Evolutionary conservation across 2,329 filamentous ascomycete species (phyloP).

Genomic region (Cladosporium sphaerospermum): DNA sequence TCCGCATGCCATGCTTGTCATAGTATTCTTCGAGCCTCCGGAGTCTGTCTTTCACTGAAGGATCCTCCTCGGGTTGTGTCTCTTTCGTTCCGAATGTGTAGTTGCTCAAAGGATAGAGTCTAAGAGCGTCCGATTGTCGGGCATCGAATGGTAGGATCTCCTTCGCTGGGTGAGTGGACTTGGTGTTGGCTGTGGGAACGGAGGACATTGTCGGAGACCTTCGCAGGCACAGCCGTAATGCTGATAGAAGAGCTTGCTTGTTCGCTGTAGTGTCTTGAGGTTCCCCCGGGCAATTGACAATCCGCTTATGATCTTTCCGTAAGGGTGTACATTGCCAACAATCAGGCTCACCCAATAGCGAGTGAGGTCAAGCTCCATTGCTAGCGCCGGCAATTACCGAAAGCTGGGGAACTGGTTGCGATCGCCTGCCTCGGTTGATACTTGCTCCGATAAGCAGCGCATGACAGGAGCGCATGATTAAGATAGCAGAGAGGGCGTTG

Average conservation of each 20-base stretch:
- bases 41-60: constrained; percentile 84
- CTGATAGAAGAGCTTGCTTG: too few species aligned
- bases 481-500: too few species aligned
- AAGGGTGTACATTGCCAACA: too few species aligned
- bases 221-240: not conserved
- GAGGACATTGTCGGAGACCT: constrained; percentile 21
- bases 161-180: constrained; percentile 21
- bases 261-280: too few species aligned
- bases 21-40: constrained; percentile 97
- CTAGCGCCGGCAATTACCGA: not conserved
- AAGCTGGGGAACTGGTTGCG: not conserved
- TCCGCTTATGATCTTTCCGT: too few species aligned
- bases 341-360: not conserved
- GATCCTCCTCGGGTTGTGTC: constrained; percentile 95
- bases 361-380: constrained; percentile 3
- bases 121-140: constrained; percentile 80
- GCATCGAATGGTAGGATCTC: constrained; percentile 64
- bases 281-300: too few species aligned
- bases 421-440: not conserved
- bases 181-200: constrained; percentile 22
- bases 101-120: constrained; percentile 87
- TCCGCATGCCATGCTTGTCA: constrained; percentile 83
- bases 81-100: constrained; percentile 99
- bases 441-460: not conserved
- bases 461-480: not conserved